Evolutionary conservation across 2,329 filamentous ascomycete species (phyloP).

Genomic region (Botryosphaeria dothidea): DNA sequence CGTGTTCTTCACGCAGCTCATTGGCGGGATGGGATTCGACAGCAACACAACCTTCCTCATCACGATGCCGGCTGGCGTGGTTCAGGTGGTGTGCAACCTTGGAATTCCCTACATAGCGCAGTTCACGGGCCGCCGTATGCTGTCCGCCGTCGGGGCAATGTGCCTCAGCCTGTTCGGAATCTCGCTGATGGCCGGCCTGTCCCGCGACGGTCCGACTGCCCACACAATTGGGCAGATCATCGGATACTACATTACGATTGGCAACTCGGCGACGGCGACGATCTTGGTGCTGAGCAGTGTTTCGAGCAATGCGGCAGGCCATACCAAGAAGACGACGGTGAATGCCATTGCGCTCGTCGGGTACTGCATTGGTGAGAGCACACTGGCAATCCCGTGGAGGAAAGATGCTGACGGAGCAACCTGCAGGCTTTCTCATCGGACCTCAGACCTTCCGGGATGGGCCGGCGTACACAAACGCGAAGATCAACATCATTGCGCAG

Average conservation of each 20-base stretch:
- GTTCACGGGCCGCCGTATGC: neutral
- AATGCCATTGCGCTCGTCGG: neutral
- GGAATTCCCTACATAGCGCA: neutral
- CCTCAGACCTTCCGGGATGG: neutral
- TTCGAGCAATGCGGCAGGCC: neutral
- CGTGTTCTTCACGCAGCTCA: neutral
- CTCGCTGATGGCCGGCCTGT: neutral
- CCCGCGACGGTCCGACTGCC: neutral
- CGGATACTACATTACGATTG: constrained; percentile 2
- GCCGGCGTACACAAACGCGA: neutral
- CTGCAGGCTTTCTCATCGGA: neutral
- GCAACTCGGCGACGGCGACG: neutral
- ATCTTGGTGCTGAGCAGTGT: neutral
- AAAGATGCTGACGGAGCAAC: neutral
- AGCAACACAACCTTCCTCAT: neutral
- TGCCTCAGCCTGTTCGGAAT: neutral
- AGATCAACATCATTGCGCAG: neutral
- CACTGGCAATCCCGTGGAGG: neutral
- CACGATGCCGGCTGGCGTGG: neutral
- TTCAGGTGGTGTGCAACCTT: neutral
- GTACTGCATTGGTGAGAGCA: neutral
- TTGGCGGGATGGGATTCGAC: constrained; percentile 1
- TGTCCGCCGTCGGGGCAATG: neutral
- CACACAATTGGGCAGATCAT: neutral
- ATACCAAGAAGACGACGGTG: constrained; percentile 7